These are phyloP conservation scores for Puya raimondii DNA, from an alignment of 176 grass and related monocot genomes.

Conservation along the genomic window DNA sequence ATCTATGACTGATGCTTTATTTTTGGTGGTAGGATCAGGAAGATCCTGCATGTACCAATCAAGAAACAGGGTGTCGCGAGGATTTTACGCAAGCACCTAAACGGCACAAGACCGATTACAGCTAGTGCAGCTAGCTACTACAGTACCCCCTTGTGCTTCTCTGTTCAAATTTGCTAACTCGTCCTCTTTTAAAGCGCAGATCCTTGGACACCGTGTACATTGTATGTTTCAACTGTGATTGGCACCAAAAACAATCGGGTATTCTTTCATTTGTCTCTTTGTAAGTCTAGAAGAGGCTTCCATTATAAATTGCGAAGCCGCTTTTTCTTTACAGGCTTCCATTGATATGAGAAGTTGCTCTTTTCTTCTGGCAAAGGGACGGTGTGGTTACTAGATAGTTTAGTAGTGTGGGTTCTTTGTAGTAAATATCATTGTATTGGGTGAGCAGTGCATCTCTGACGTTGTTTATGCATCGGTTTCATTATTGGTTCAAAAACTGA, in stretches of 20 bases:
- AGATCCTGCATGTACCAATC: conserved; percentile 10
- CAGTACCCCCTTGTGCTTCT: neutral
- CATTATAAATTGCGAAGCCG: conserved; percentile 21
- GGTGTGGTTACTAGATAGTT: no score
- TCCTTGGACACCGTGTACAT: conserved; percentile 6
- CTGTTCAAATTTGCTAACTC: conserved; percentile 3
- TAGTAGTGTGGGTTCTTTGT: no score
- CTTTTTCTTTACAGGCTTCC: conserved; percentile 20
- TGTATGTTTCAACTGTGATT: neutral
- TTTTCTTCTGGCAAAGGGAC: neutral
- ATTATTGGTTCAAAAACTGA: no score
- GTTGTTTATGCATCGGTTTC: no score
- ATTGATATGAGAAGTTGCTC: conserved; percentile 3
- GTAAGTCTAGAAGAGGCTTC: conserved; percentile 3
- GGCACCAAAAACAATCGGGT: neutral
- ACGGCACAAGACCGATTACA: conserved; percentile 20
- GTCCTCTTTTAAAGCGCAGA: neutral
- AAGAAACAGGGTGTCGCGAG: conserved; percentile 27
- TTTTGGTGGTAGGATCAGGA: conserved; percentile 4
- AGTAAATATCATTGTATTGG: no score
- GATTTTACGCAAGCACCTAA: conserved; percentile 36
- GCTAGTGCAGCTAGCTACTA: conserved; percentile 9
- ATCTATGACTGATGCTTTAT: neutral
- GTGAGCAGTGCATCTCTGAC: no score
- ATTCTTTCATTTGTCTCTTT: conserved; percentile 20